Conservation (phyloP, 768 basidiomycete species). For the Lentinula sp. region DNA sequence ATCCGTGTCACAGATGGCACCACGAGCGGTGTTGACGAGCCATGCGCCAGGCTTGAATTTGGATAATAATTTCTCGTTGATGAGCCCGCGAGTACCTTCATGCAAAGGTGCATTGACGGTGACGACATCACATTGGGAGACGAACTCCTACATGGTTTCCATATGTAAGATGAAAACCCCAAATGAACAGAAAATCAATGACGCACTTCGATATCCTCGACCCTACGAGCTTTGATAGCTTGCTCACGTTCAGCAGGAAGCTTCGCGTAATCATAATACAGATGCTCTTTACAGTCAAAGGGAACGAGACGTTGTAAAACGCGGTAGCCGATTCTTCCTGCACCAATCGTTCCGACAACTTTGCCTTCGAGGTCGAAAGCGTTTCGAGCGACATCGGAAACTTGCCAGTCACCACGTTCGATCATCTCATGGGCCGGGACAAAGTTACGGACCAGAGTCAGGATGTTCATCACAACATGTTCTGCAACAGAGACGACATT, state of each 20-base stretch:
- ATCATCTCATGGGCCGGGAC: conserved; percentile 88
- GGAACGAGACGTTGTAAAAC: conserved; percentile 74
- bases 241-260: conserved; percentile 42
- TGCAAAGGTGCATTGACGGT: conserved; percentile 89
- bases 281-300: conserved; percentile 84
- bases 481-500: conserved; percentile 91
- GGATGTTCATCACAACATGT: conserved; percentile 87
- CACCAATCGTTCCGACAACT: conserved; percentile 87
- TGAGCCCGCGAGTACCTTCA: conserved; percentile 74
- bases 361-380: conserved; percentile 89
- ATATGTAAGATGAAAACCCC: not conserved
- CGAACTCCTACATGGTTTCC: conserved; percentile 29
- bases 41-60: conserved; percentile 91
- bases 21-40: conserved; percentile 92
- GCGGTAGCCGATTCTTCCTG: conserved; percentile 78
- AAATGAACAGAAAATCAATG: not conserved
- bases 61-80: conserved; percentile 76
- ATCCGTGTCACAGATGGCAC: conserved; percentile 84
- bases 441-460: conserved; percentile 87
- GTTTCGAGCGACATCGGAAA: conserved; percentile 75
- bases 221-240: conserved; percentile 57
- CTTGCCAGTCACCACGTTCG: conserved; percentile 81
- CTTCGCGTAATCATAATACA: conserved; percentile 84
- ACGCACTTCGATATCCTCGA: conserved; percentile 70
- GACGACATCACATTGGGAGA: conserved; percentile 67